Evolutionary conservation across 2,329 filamentous ascomycete genomes (phyloP).

Genomic region (Shiraia bambusicola): DNA sequence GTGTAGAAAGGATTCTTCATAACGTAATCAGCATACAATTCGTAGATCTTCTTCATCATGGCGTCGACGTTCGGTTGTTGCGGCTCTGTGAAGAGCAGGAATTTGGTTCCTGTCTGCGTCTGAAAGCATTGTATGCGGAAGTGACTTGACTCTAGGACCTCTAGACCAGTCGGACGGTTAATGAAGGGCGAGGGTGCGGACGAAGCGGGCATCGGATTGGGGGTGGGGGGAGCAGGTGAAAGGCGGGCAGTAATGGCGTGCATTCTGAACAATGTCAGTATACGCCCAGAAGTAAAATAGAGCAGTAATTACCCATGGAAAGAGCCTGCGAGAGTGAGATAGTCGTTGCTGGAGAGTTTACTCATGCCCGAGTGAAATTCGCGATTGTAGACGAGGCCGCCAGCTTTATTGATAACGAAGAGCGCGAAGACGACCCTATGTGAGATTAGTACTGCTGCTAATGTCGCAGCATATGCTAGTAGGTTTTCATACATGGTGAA

Average conservation of each 20-base stretch:
- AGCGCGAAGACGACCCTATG: constrained; percentile 91
- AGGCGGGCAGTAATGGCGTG: constrained; percentile 61
- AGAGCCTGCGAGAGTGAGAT: constrained; percentile 92
- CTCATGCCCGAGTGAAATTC: constrained; percentile 86
- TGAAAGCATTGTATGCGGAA: constrained; percentile 96
- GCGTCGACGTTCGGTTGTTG: constrained; percentile 84
- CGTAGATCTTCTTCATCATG: constrained; percentile 83
- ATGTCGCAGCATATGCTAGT: neutral
- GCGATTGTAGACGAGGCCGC: constrained; percentile 92
- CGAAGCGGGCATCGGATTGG: constrained; percentile 25
- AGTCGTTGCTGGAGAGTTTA: constrained; percentile 92
- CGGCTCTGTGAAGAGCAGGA: constrained; percentile 90
- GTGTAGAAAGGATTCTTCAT: constrained; percentile 99
- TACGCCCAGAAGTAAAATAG: neutral
- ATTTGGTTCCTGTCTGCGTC: constrained; percentile 92
- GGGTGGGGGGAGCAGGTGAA: constrained; percentile 36
- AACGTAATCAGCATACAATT: constrained; percentile 93
- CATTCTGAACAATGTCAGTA: constrained; percentile 48
- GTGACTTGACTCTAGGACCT: constrained; percentile 90
- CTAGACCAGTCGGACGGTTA: constrained; percentile 69
- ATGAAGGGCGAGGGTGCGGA: constrained; percentile 31
- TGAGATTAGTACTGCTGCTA: constrained; percentile 10
- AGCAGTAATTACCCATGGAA: constrained; percentile 79
- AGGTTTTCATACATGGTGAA: constrained; percentile 16
- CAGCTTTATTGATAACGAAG: constrained; percentile 98